Conservation (phyloP, 139 green algal species). For the Marvania coccoides region DNA sequence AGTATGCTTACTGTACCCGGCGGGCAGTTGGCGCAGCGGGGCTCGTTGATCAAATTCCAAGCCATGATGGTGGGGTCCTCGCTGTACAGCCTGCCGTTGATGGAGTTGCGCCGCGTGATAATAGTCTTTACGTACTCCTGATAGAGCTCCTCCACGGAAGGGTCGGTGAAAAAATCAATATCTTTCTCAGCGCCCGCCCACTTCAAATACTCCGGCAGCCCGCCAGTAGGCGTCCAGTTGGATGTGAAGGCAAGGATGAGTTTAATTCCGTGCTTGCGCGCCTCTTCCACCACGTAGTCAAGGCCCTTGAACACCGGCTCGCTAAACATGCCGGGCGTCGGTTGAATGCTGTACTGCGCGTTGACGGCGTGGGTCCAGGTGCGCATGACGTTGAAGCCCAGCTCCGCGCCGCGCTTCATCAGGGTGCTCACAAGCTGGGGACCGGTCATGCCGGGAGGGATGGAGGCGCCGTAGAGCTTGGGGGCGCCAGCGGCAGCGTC, state of each 20-base stretch:
- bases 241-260: slow-evolving; percentile 43
- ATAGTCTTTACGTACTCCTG: slow-evolving; percentile 17
- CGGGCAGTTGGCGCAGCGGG: slow-evolving; percentile 26
- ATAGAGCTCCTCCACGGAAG: slow-evolving; percentile 13
- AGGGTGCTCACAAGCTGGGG: slow-evolving; percentile 34
- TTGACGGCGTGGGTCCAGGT: slow-evolving; percentile 30
- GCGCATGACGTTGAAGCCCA: slow-evolving; percentile 38
- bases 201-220: slow-evolving; percentile 33
- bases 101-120: slow-evolving; percentile 29
- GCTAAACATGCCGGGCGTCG: slow-evolving; percentile 31
- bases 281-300: slow-evolving; percentile 51
- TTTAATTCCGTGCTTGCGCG: slow-evolving; percentile 33
- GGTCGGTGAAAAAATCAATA: slow-evolving; percentile 42
- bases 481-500: slow-evolving; percentile 48
- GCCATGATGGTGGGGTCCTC: slow-evolving; percentile 44
- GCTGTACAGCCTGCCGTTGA: slow-evolving; percentile 33
- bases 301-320: slow-evolving; percentile 40
- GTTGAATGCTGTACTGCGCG: slow-evolving; percentile 30
- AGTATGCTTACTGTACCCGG: background rate
- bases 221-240: slow-evolving; percentile 45
- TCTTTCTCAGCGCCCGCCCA: slow-evolving; percentile 19
- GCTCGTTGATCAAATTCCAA: slow-evolving; percentile 58
- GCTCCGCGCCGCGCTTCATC: slow-evolving; percentile 16
- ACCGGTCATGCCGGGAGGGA: slow-evolving; percentile 31
- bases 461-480: slow-evolving; percentile 25